phyloP scores from a whole-genome alignment of 2,329 filamentous ascomycete species.

The Neofusicoccum kwambonambiense region DNA sequence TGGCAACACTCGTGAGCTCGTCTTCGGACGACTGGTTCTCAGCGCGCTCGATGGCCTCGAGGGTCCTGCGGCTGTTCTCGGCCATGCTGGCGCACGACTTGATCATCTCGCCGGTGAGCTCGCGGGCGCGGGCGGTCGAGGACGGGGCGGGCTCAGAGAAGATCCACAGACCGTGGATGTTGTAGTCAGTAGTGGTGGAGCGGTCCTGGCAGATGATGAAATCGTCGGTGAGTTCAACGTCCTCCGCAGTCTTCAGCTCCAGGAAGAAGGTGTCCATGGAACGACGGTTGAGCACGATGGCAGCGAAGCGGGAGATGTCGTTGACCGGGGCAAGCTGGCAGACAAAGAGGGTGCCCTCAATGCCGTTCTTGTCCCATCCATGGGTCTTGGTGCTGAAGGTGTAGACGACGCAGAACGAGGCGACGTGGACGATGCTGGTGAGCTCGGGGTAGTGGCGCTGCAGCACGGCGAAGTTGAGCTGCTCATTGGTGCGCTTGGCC shows the following conservation, averaged over 20 bases:
- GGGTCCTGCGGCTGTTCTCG: constrained; percentile 48
- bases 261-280: constrained; percentile 48
- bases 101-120: constrained; percentile 55
- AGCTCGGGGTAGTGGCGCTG: constrained; percentile 77
- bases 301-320: constrained; percentile 41
- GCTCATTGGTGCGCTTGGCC: constrained; percentile 68
- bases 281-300: constrained; percentile 49
- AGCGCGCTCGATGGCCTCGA: constrained; percentile 19
- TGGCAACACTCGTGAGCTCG: constrained; percentile 43
- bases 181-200: constrained; percentile 28
- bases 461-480: constrained; percentile 84
- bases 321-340: constrained; percentile 58
- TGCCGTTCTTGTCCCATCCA: constrained; percentile 79
- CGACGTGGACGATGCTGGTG: constrained; percentile 71
- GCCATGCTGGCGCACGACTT: constrained; percentile 55
- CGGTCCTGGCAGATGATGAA: constrained; percentile 59
- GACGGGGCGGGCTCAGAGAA: constrained; percentile 59
- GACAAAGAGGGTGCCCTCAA: constrained; percentile 88
- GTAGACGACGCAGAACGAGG: constrained; percentile 85
- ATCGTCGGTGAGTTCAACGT: constrained; percentile 52
- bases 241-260: constrained; percentile 43
- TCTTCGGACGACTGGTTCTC: constrained; percentile 25
- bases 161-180: constrained; percentile 63
- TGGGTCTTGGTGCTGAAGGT: constrained; percentile 64
- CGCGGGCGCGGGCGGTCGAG: constrained; percentile 53